Evolutionary conservation across 352 stramenopile species (phyloP).

Genomic region (Phytophthora podocarpi): DNA sequence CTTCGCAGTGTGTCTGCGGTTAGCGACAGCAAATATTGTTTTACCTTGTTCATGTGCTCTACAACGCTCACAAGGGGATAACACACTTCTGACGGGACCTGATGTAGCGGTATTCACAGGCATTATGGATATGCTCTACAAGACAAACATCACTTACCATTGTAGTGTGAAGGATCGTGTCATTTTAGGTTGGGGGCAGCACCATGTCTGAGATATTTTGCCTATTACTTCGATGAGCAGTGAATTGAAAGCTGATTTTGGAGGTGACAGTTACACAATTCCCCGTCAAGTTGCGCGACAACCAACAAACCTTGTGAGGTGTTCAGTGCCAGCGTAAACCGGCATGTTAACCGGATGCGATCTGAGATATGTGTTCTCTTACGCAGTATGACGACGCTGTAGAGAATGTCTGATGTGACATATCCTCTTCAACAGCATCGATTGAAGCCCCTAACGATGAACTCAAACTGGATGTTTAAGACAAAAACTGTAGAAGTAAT

Average conservation of each 20-base stretch:
- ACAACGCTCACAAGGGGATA: slow-evolving; percentile 9
- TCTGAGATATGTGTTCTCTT: too few species aligned
- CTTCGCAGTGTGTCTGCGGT: neutral
- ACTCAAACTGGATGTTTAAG: too few species aligned
- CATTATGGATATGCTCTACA: slow-evolving; percentile 9
- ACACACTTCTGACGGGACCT: neutral
- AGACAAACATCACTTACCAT: neutral
- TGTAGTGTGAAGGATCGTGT: slow-evolving; percentile 1
- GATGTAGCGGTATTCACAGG: neutral
- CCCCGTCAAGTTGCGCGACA: slow-evolving; percentile 3
- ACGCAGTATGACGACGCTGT: too few species aligned
- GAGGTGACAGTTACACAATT: slow-evolving; percentile 9
- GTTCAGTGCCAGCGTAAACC: slow-evolving; percentile 9
- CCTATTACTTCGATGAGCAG: slow-evolving; percentile 7
- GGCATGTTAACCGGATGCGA: too few species aligned
- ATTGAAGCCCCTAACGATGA: too few species aligned
- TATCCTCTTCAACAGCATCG: too few species aligned
- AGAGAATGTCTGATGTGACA: too few species aligned
- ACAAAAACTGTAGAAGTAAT: too few species aligned
- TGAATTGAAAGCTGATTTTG: slow-evolving; percentile 14
- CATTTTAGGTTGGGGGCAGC: neutral
- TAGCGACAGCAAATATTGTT: slow-evolving; percentile 9
- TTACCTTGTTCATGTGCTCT: neutral
- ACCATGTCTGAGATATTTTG: neutral
- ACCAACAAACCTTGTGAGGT: slow-evolving; percentile 8